Evolutionary conservation across 371 early-diverging fungal species (phyloP), one percentile per base, ranked within the genome.

Genomic region (Syncephalastrum monosporum): DNA sequence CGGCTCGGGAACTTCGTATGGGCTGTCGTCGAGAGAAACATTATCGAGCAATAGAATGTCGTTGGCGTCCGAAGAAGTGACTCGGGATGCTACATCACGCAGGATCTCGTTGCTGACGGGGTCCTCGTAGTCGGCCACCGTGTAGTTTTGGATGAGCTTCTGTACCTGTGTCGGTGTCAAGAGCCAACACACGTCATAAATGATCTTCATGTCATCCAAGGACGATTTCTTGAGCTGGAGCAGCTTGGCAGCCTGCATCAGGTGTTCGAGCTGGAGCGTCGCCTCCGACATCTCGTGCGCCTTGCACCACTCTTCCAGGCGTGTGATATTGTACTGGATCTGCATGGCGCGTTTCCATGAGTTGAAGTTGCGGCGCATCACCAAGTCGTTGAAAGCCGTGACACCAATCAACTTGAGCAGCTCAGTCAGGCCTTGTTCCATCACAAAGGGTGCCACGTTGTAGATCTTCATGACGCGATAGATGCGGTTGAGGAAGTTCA

Each of bases 271-370:
- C 62, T 97, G 95, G 41, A 90, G 78, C 0, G 93, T 90, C 23
- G 91, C 87, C 65, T 96, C 95, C n/a, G 86, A 70, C 21, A 95
- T 86, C 41, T 87, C 89, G 65, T 96, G 94, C n/a, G 86, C 68
- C 81, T 91, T 92, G 82, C 95, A 95, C 98, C 98, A 98, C 69
- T 98, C 98, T 69, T 95, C 94, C 50, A 98, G 75, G 15, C 96
- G 86, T 4, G 94, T 91, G 44, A 96, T 88, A 65, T 98, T 98
- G 82, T 95, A 97, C 75, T 97, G 97, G 63, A 98, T 95, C 81
- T 98, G 97, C 90, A 97, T 96, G 27, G 79, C 78, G 61, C 93
- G 84, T 69, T 92, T 91, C 92, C 93, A 91, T 23, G 91, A 89
- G 64, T 89, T 89, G 60, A 89, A 91, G 81, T 91, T 91, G 44